Evolutionary conservation across 805 yeast genomes (phyloP).

Genomic region (Sugiyamaella floridensis): DNA sequence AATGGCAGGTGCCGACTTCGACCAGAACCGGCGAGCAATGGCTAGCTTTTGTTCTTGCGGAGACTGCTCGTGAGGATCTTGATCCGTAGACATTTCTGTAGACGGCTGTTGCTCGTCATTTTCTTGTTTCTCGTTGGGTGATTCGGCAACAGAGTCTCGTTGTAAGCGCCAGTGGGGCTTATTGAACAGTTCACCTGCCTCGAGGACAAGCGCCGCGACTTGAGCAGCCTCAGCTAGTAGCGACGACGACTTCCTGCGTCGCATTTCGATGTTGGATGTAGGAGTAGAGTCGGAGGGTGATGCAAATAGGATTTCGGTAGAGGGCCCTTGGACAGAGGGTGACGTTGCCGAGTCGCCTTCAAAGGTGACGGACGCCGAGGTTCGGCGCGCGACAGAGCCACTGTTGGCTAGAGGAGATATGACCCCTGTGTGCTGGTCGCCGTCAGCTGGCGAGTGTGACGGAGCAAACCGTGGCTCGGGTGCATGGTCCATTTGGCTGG

Average conservation of each 20-base stretch:
- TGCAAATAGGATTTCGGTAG: not conserved
- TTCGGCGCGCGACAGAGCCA: not conserved
- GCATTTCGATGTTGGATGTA: not conserved
- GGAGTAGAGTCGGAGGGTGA: not conserved
- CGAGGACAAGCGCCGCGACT: slow-evolving; percentile 16
- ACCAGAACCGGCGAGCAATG: slow-evolving; percentile 29
- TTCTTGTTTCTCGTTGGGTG: not conserved
- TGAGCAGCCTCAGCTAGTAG: slow-evolving; percentile 18
- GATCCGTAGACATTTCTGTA: not conserved
- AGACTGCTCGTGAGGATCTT: not conserved
- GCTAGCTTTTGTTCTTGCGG: slow-evolving; percentile 11
- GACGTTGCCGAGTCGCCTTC: not conserved
- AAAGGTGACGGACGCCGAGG: not conserved
- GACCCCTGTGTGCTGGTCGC: not conserved
- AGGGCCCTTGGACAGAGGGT: not conserved
- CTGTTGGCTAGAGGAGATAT: not conserved
- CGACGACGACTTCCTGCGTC: slow-evolving; percentile 12
- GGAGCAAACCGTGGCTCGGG: not conserved
- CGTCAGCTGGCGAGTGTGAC: not conserved
- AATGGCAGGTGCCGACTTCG: slow-evolving; percentile 28
- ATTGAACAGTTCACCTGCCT: not conserved
- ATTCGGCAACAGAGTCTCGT: not conserved
- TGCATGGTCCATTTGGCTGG: not conserved
- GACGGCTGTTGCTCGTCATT: not conserved
- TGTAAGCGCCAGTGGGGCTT: not conserved